A percentile compares a stretch with the other conserved stretches of the same genome.
These are phyloP conservation scores for Oryza glaberrima DNA, from an alignment of 176 grass and related monocot genomes.

Conservation along the genomic window DNA sequence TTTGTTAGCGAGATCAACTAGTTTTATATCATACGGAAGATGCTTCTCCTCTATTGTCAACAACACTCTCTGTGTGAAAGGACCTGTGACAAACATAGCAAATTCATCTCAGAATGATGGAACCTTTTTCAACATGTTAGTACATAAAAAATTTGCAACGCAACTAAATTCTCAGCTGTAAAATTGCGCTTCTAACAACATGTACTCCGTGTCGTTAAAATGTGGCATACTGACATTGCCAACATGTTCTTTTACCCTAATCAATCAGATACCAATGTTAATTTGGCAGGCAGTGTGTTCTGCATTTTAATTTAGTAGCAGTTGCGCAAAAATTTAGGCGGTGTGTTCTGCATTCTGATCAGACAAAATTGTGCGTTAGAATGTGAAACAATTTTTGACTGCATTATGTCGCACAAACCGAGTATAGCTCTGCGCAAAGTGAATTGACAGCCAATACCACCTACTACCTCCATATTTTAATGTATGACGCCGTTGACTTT, in stretches of 20 bases:
- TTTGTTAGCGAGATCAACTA: slow-evolving; percentile 80
- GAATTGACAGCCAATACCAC: not conserved
- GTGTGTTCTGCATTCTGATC: not conserved
- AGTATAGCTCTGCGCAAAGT: not conserved
- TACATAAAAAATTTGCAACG: not conserved
- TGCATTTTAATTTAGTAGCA: not conserved
- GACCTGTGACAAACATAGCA: slow-evolving; percentile 56
- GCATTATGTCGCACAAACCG: not conserved
- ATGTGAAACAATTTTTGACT: slow-evolving; percentile 2
- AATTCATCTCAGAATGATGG: slow-evolving; percentile 26
- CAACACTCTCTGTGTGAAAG: slow-evolving; percentile 84
- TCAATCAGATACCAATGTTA: slow-evolving; percentile 4
- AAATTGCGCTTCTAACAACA: not conserved
- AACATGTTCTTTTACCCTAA: not conserved
- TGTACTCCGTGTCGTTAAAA: not conserved
- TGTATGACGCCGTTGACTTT: too few species aligned
- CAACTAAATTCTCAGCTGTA: slow-evolving; percentile 2
- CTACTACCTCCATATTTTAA: not conserved
- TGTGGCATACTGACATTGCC: not conserved
- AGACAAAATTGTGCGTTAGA: not conserved
- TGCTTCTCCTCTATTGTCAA: slow-evolving; percentile 90
- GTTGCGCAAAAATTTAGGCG: not conserved
- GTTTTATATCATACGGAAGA: slow-evolving; percentile 70
- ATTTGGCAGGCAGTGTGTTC: not conserved
- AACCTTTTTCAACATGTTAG: not conserved